Conservation (phyloP, 2,329 filamentous ascomycete species). For the Colletotrichum filicis region DNA sequence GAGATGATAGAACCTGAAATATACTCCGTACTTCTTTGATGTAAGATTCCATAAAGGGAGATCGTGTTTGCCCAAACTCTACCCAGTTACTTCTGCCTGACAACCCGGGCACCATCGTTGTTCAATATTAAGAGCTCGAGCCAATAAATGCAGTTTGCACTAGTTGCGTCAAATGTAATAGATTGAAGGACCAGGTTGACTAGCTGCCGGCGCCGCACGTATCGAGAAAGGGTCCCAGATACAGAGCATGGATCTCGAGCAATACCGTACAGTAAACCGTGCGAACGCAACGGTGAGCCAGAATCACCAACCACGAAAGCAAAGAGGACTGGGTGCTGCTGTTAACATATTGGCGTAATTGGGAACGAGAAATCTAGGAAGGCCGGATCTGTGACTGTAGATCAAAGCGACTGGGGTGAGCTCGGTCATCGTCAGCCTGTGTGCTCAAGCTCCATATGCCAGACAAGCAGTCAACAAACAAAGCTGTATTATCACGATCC, state of each 20-base stretch:
- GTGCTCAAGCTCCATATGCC: not conserved
- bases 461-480: too few species aligned
- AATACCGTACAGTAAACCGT: not conserved
- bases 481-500: too few species aligned
- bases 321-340: not conserved
- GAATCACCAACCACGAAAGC: not conserved
- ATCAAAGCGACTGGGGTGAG: not conserved
- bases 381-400: not conserved
- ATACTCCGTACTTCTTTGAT: not conserved
- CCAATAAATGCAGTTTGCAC: slow-evolving; percentile 7
- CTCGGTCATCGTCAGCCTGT: not conserved
- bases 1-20: not conserved
- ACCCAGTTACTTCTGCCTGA: not conserved
- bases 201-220: not conserved
- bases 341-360: not conserved
- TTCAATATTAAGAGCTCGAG: not conserved
- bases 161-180: not conserved
- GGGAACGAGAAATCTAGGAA: not conserved
- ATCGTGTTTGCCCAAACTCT: slow-evolving; percentile 1
- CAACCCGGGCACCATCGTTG: not conserved
- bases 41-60: slow-evolving; percentile 3
- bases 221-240: not conserved
- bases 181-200: not conserved
- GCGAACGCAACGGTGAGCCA: not conserved
- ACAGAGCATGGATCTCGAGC: not conserved